Base-by-base conservation (phyloP, 495 filamentous ascomycete species). In the Xylaria bambusicola region DNA sequence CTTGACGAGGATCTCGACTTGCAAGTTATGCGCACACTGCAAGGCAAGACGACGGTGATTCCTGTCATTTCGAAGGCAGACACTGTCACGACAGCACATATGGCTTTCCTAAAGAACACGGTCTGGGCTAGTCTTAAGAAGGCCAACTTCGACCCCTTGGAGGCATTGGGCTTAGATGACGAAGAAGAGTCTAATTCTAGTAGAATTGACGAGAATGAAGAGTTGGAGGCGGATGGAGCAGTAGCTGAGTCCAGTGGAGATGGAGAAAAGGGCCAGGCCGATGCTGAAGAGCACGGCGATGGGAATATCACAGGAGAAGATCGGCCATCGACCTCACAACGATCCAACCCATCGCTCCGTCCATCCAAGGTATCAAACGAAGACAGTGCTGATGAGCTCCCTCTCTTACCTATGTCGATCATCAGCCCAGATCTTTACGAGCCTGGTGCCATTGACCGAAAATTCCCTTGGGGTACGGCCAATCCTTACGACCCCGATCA, bases 41-140 rank as follows among this genome's bases (percentile, higher is more conserved):
- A 94, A 68, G 92, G 92, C 63, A 98, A 97, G 78, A 97, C 95
- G 0, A 96, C 91, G 0, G 91, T 98, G 51, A 90, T 98, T 31
- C 94, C 94, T 0, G 89, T 98, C 38, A 93, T 98, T 72, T 90
- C 92, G 68, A 98, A 98, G 76, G 95, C 94, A 35, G 94, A 98
- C 71, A 98, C 92, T 13, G 90, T 98, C 64, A 98, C 94, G 42
- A 85, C 87, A 2, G 86, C 89, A 24, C 94, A 98, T 73, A 97
- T 98, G 94, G 76, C 80, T n/a, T 85, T 89, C 68, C 84, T 98
- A 45, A 97, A 94, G 77, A 89, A 87, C 72, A 87, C 90, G 1
- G 94, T 98, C 15, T 95, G 89, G 84, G 85, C 87, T 45, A 93
- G 89, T 61, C 78, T 98, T 38, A 91, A 93, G 73, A 83, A 85